phyloP scores from a whole-genome alignment of 495 filamentous ascomycete genomes.

The Penicillium angulare region DNA sequence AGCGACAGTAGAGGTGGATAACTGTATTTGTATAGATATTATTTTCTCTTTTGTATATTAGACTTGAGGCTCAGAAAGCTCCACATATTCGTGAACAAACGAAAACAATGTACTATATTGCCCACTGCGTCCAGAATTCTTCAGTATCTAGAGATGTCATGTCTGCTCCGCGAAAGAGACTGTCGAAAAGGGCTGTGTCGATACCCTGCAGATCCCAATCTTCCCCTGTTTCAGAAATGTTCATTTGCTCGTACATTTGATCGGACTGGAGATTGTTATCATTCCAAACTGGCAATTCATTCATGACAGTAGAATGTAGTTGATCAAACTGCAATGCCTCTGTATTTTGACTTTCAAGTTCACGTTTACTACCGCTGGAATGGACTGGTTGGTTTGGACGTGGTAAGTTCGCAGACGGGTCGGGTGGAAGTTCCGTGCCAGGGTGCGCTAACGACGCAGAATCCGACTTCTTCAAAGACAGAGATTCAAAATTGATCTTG shows the following conservation, averaged over 20 bases:
- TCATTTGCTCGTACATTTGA: background rate
- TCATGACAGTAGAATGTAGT: background rate
- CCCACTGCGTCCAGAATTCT: background rate
- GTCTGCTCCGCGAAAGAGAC: slow-evolving; percentile 20
- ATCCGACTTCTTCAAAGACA: slow-evolving; percentile 5
- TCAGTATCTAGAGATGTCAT: background rate
- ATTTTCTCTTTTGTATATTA: background rate
- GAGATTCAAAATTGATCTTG: slow-evolving; percentile 30
- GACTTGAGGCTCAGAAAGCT: too few relatives aligned
- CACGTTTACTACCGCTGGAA: background rate
- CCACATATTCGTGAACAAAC: too few relatives aligned
- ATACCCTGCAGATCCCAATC: slow-evolving; percentile 28
- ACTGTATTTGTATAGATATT: background rate
- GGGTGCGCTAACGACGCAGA: background rate
- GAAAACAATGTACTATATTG: background rate
- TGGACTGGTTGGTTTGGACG: background rate
- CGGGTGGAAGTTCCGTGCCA: background rate
- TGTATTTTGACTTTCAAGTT: background rate
- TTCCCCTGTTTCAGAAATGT: background rate
- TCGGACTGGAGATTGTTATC: background rate
- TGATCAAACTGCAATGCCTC: background rate
- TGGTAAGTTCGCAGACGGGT: too few relatives aligned
- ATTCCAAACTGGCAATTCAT: background rate
- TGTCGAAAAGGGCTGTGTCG: slow-evolving; percentile 32
- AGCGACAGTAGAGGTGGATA: slow-evolving; percentile 34